Evolutionary conservation across 441 rosid genomes (phyloP).

Genomic region (Melastoma candidum): DNA sequence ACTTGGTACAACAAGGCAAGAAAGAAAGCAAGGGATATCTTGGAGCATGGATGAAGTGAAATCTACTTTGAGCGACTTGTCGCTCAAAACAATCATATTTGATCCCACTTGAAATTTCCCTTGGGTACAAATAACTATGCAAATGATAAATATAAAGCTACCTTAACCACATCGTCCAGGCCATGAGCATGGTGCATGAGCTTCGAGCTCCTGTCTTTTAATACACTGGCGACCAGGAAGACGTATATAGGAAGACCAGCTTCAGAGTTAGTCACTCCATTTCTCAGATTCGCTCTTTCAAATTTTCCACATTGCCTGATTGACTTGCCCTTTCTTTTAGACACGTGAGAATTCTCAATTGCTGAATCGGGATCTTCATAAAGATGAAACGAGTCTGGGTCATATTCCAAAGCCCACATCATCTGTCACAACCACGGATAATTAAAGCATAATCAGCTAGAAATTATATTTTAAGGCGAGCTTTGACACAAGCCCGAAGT

Average conservation of each 20-base stretch:
- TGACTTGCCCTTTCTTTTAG: conserved; percentile 53
- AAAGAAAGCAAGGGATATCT: conserved; percentile 1
- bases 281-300: conserved; percentile 80
- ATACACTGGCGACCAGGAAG: conserved; percentile 89
- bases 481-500: no score
- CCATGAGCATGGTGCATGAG: conserved; percentile 79
- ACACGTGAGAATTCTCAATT: conserved; percentile 37
- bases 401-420: conserved; percentile 99
- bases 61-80: no score
- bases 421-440: conserved; percentile 35
- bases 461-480: neutral
- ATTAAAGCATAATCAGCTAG: neutral
- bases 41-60: no score
- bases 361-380: conserved; percentile 50
- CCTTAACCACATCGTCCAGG: conserved; percentile 95
- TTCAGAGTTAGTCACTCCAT: conserved; percentile 34
- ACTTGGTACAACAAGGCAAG: neutral
- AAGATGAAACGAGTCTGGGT: conserved; percentile 52
- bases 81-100: no score
- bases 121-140: no score
- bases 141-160: conserved; percentile 10
- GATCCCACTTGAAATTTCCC: no score
- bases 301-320: conserved; percentile 67
- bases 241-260: conserved; percentile 85
- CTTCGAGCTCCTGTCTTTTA: conserved; percentile 81